phyloP scores from a whole-genome alignment of 768 basidiomycete species.

The Naganishia randhawae region DNA sequence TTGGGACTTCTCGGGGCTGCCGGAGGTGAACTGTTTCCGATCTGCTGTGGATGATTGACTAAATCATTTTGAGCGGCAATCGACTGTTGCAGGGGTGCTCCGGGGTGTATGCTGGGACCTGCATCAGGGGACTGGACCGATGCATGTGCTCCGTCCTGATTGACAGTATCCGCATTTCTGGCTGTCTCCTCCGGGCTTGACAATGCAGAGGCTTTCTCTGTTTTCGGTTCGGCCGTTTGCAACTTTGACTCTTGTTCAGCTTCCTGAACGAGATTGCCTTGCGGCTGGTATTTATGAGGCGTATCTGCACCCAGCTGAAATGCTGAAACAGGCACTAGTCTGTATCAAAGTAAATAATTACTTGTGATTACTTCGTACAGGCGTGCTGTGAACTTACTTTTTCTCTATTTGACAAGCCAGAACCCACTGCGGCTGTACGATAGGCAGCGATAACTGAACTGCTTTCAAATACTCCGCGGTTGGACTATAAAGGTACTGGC shows the following conservation, averaged over 20 bases:
- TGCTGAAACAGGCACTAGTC: conserved; percentile 46
- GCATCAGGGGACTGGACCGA: neutral
- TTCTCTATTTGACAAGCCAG: conserved; percentile 80
- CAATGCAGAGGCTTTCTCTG: neutral
- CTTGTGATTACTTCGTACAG: neutral
- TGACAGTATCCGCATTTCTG: neutral
- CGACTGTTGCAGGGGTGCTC: neutral
- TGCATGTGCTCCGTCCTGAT: conserved; percentile 3
- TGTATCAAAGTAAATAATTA: conserved; percentile 19
- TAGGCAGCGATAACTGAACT: conserved; percentile 83
- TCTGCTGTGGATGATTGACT: neutral
- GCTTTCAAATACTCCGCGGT: conserved; percentile 93
- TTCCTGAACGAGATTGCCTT: neutral
- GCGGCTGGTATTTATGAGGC: conserved; percentile 26
- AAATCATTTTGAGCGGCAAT: neutral
- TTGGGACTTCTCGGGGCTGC: conserved; percentile 44
- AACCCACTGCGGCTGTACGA: conserved; percentile 93
- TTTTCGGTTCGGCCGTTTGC: neutral
- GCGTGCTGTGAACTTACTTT: conserved; percentile 58
- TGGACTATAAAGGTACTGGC: conserved; percentile 56
- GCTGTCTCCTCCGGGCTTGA: neutral
- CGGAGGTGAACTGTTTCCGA: conserved; percentile 19
- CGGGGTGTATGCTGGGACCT: neutral
- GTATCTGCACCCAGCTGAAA: conserved; percentile 36
- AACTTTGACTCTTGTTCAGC: neutral